Conservation (phyloP, 257 asterid genomes). For the Petunia secreta region DNA sequence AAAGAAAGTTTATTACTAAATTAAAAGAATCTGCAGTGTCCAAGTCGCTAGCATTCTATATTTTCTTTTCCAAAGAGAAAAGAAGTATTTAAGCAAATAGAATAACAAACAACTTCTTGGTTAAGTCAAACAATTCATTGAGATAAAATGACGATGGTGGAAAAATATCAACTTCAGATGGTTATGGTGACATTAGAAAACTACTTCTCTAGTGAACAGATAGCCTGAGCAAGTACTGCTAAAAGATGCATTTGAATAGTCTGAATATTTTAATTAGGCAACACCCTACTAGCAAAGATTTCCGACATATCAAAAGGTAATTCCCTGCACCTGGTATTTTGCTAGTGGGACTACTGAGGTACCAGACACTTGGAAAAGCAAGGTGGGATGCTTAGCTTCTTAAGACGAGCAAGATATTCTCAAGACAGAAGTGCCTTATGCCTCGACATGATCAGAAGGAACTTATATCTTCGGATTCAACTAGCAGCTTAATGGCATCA, state of each 20-base stretch:
- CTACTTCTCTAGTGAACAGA: not conserved
- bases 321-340: not conserved
- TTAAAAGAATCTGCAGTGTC: not conserved
- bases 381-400: not conserved
- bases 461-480: not conserved
- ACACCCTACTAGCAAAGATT: constrained; percentile 3
- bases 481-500: not conserved
- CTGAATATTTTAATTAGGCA: not conserved
- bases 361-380: constrained; percentile 16
- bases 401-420: not conserved
- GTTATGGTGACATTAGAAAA: not conserved
- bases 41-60: constrained; percentile 1
- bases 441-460: not conserved
- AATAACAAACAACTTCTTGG: not conserved
- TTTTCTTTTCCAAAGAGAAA: constrained; percentile 11
- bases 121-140: not conserved
- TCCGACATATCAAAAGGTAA: constrained; percentile 1
- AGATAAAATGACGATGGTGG: not conserved
- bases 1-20: not conserved
- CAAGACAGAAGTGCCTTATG: not conserved
- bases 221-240: not conserved
- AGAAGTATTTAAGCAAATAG: not conserved
- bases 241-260: constrained; percentile 5
- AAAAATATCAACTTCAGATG: not conserved
- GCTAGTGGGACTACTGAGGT: not conserved